phyloP scores from a whole-genome alignment of 345 rosid genomes.

The Lepidium didymum region DNA sequence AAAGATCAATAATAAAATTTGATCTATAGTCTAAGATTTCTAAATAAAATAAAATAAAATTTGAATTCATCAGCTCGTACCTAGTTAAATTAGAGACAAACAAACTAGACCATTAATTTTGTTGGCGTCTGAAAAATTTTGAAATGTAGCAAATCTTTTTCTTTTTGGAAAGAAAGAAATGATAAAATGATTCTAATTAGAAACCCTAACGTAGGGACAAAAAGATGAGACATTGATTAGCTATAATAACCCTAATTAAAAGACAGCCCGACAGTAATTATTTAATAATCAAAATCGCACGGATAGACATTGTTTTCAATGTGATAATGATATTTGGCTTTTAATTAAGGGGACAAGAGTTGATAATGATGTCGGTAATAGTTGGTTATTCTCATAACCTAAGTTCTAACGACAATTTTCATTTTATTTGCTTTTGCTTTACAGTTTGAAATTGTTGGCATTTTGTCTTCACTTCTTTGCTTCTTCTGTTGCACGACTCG shows the following conservation, averaged over 20 bases:
- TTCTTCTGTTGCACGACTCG: not conserved
- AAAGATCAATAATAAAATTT: no score
- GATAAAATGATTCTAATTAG: conserved; percentile 13
- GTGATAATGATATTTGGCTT: conserved; percentile 24
- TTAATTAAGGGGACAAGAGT: conserved; percentile 21
- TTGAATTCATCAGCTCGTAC: no score
- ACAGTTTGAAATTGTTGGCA: not conserved
- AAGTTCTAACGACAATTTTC: conserved; percentile 12
- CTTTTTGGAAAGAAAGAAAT: conserved; percentile 7
- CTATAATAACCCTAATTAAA: conserved; percentile 13
- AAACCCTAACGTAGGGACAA: conserved; percentile 27
- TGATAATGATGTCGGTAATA: conserved; percentile 30
- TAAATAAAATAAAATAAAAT: no score
- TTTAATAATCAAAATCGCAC: conserved; percentile 28
- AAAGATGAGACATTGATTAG: conserved; percentile 21
- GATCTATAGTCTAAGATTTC: no score
- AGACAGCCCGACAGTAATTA: conserved; percentile 28
- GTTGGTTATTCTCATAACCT: conserved; percentile 20
- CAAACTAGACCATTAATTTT: no score
- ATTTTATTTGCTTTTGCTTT: conserved; percentile 13
- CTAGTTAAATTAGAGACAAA: no score
- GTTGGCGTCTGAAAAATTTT: no score
- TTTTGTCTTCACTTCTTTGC: conserved; percentile 12
- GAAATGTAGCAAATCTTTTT: conserved; percentile 4
- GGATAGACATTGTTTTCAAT: conserved; percentile 24